Evolutionary conservation across 164 flowering plant genomes (phyloP), one percentile per base, ranked within the genome.

Genomic region (Sedum album): DNA sequence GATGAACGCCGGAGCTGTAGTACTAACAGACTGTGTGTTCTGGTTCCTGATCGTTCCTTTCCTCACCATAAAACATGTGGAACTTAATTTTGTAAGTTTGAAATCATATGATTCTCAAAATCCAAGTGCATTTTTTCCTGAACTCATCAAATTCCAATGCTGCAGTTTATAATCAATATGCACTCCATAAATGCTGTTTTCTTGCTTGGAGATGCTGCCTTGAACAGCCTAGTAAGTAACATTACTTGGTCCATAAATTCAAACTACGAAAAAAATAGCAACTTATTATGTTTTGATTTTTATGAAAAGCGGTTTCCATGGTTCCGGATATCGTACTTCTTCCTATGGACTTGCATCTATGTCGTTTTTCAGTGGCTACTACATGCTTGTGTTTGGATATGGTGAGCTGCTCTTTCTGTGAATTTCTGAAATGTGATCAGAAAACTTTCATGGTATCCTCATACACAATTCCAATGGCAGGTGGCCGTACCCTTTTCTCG

Each of bases 151-250:
- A n/a, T 0, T n/a, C 18, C 17, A 25, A 15, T 2, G 31, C 26
- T n/a, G 42, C 67, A 65, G 67, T 35, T 36, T 6, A 41, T 35
- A 6, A 41, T 65, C 30, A 35, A 41, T 14, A 36, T 65, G 67
- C 67, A 65, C 67, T 65, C 67, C 42, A 65, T 65, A 28, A 65
- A 65, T n/a, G 67, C 67, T 1, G 18, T 65, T 65, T 65, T 65
- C 67, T 48, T 65, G 30, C 67, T 65, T 5, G 67, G 67, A 26
- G 67, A 65, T 18, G 23, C 46, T 21, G 67, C 46, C 8, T 6
- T 65, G 30, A 65, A 65, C 21, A 26, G 67, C 67, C 26, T 65
- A 48, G 67, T 65, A 38, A 20, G 48, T 65, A 28, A 28, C 17
- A 57, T n/a, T n/a, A n/a, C n/a, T n/a, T 5, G 14, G 62, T 57